Conservation (phyloP, 169 alveolate species). For the Theileria sp. region DNA sequence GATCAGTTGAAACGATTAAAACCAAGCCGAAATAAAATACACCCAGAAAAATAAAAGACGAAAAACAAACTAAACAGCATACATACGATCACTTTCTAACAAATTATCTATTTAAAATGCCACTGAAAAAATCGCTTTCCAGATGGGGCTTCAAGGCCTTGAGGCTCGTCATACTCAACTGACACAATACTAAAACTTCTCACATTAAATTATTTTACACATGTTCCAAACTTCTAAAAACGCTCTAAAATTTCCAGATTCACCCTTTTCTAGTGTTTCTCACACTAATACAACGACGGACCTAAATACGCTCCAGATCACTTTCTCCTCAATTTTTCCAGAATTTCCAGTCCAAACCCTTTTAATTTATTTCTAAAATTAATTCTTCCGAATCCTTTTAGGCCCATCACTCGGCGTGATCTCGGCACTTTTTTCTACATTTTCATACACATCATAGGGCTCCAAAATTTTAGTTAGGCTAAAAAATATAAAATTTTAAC, state of each 20-base stretch:
- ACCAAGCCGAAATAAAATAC: neutral
- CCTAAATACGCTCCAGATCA: neutral
- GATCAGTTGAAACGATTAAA: neutral
- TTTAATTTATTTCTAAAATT: too few species aligned
- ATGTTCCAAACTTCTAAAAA: neutral
- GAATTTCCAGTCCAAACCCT: neutral
- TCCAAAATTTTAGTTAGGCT: neutral
- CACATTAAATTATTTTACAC: neutral
- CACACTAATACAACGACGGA: neutral
- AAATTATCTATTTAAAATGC: neutral
- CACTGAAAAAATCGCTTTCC: neutral
- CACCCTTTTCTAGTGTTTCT: neutral
- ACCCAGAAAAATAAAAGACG: neutral
- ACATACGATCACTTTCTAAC: neutral
- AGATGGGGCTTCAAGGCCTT: neutral
- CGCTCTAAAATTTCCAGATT: neutral
- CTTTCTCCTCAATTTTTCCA: neutral
- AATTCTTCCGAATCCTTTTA: neutral
- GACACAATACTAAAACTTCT: neutral
- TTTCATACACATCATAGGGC: neutral
- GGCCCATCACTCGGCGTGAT: neutral
- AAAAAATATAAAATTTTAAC: too few species aligned
- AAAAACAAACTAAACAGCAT: neutral
- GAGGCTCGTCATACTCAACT: neutral
- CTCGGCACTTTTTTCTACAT: neutral